Conservation (phyloP, 2,329 filamentous ascomycete genomes). For the Talaromyces atroroseus region DNA sequence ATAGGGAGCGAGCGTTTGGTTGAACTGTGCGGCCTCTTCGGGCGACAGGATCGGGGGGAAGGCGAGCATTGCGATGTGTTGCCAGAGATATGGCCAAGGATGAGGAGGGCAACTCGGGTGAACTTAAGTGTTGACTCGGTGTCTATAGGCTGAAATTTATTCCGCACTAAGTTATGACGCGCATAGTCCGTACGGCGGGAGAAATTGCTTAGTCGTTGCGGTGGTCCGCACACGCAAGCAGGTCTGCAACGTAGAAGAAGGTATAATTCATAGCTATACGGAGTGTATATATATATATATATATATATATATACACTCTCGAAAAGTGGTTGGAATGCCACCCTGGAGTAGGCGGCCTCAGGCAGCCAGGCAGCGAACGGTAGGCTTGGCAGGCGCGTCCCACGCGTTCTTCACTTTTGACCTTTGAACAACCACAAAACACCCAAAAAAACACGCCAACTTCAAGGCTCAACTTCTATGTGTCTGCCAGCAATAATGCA, state of each 20-base stretch:
- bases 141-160: not conserved
- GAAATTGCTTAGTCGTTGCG: not conserved
- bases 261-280: no score
- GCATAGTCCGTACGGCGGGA: no score
- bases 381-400: slow-evolving; percentile 10
- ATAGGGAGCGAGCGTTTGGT: slow-evolving; percentile 67
- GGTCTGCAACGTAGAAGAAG: not conserved
- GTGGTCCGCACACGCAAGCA: not conserved
- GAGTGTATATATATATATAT: no score
- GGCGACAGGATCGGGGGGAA: slow-evolving; percentile 62
- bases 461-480: not conserved
- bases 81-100: slow-evolving; percentile 1
- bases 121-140: not conserved
- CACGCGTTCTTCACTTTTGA: slow-evolving; percentile 7
- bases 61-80: slow-evolving; percentile 55
- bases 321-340: no score
- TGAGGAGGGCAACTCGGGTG: not conserved
- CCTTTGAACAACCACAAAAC: not conserved
- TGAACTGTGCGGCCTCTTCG: slow-evolving; percentile 70
- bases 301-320: no score
- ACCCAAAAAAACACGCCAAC: not conserved
- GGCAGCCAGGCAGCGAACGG: not conserved
- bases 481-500: not conserved
- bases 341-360: not conserved
- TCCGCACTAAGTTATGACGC: not conserved